These are phyloP conservation scores for Ceratocystis smalleyi DNA, from an alignment of 2,329 filamentous ascomycete species.

Conservation along the genomic window DNA sequence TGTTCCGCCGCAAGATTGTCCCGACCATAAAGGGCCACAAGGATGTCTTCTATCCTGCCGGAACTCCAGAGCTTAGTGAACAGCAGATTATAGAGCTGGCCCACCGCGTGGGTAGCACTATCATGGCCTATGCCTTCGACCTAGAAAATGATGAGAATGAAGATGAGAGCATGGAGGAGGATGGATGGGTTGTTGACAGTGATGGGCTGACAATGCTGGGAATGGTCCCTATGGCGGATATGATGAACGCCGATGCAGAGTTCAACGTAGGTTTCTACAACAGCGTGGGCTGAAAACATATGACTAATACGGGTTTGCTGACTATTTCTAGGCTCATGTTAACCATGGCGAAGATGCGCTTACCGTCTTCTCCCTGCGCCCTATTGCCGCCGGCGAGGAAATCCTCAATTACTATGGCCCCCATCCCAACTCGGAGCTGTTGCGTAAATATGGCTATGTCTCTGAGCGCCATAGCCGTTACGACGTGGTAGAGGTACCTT, in stretches of 20 bases:
- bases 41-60: slow-evolving; percentile 30
- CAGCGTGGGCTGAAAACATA: background rate
- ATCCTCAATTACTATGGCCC: slow-evolving; percentile 83
- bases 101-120: slow-evolving; percentile 71
- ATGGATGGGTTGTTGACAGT: slow-evolving; percentile 50
- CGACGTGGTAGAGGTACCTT: slow-evolving; percentile 67
- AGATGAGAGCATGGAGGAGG: slow-evolving; percentile 41
- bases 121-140: slow-evolving; percentile 90
- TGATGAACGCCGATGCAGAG: slow-evolving; percentile 75
- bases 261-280: slow-evolving; percentile 42
- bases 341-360: slow-evolving; percentile 41
- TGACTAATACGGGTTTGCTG: slow-evolving; percentile 9
- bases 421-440: slow-evolving; percentile 64
- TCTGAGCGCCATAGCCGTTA: slow-evolving; percentile 60
- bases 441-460: slow-evolving; percentile 78
- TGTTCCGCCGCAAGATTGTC: slow-evolving; percentile 44
- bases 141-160: slow-evolving; percentile 42
- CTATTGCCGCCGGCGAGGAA: slow-evolving; percentile 56
- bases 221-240: slow-evolving; percentile 82
- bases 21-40: slow-evolving; percentile 34
- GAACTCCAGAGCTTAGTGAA: slow-evolving; percentile 26
- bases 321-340: slow-evolving; percentile 32
- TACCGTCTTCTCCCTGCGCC: slow-evolving; percentile 54
- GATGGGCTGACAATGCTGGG: slow-evolving; percentile 49
- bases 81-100: slow-evolving; percentile 37